Base-by-base conservation (phyloP, 140 eudicot species). In the Oenanthe javanica region DNA sequence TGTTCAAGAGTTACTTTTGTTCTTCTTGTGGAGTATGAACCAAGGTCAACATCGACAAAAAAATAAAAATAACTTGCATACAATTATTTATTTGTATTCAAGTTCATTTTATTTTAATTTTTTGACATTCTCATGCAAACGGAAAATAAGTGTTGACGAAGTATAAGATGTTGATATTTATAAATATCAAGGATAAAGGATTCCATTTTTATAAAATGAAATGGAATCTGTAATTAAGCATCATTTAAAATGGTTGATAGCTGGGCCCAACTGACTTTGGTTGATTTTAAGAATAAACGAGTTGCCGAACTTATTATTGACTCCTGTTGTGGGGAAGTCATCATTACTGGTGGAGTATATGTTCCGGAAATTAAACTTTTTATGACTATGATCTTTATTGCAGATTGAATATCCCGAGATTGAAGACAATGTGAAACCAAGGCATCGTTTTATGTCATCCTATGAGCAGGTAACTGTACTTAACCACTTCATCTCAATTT, bases 341-440 rank as follows among this genome's bases (percentile, higher is more conserved):
- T 72, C 31, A 43, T 72, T 40, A 16, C 27, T 40, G 48, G 27
- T 40, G 48, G 76, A 40, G 42, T 70, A 42, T 11, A 4, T 71
- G 48, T 71, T 18, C 51, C 5, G 15, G 21, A 45, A 43, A 5
- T 45, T 21, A 3, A 7, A 3, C 31, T 9, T 21, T 73, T 10
- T 21, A 71, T 52, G 43, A 40, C 23, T 3, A 3, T 83, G 73
- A 31, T 87, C n/a, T 38, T n/a, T 4, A 13, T 71, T 86, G 81
- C 90, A 94, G 97, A 95, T 95, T 84, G 97, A 92, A 81, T 95
- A 95, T 84, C 99, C 95, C 84, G 98, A 92, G 85, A 94, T 94
- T 55, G 97, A 92, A 81, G 98, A 90, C 80, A 90, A 89, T 80
- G 80, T 94, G 31, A 94, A 89, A 79, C 98, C 98, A 51, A 88